Percentiles rank a stretch among this genome's conserved stretches.
Conservation (phyloP, 2,329 filamentous ascomycete genomes). For the Eutypa lata region DNA sequence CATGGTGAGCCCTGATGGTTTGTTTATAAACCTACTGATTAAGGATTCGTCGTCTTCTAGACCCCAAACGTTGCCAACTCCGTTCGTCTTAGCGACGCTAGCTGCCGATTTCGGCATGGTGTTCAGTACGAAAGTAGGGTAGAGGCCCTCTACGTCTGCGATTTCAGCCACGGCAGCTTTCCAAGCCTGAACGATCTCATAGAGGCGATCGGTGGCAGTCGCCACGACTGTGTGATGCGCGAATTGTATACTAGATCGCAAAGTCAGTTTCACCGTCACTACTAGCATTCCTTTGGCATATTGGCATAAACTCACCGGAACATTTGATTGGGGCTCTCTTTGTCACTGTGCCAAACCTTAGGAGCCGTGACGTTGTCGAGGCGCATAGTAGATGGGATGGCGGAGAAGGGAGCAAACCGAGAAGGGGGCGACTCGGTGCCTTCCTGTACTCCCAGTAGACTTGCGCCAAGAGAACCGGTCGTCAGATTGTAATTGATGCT, state of each 20-base stretch:
- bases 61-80: conserved; percentile 37
- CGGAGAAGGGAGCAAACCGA: conserved; percentile 29
- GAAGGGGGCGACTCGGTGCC: conserved; percentile 29
- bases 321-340: conserved; percentile 32
- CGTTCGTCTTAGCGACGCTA: conserved; percentile 30
- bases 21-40: conserved; percentile 28
- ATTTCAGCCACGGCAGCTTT: conserved; percentile 29
- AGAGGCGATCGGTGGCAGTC: conserved; percentile 25
- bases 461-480: conserved; percentile 19
- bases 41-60: conserved; percentile 24
- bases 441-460: conserved; percentile 32
- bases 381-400: conserved; percentile 17
- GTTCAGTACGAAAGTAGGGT: conserved; percentile 36
- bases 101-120: conserved; percentile 21
- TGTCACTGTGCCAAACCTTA: conserved; percentile 21
- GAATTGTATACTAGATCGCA: conserved; percentile 29
- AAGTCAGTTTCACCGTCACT: background rate
- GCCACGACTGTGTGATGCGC: conserved; percentile 34
- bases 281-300: background rate
- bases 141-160: conserved; percentile 32
- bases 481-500: conserved; percentile 28
- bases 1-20: too few relatives aligned
- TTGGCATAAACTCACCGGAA: conserved; percentile 24
- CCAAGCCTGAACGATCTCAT: conserved; percentile 32
- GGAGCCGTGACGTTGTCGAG: conserved; percentile 27